Base-by-base conservation (phyloP, 345 rosid genomes). In the Acer negundo region DNA sequence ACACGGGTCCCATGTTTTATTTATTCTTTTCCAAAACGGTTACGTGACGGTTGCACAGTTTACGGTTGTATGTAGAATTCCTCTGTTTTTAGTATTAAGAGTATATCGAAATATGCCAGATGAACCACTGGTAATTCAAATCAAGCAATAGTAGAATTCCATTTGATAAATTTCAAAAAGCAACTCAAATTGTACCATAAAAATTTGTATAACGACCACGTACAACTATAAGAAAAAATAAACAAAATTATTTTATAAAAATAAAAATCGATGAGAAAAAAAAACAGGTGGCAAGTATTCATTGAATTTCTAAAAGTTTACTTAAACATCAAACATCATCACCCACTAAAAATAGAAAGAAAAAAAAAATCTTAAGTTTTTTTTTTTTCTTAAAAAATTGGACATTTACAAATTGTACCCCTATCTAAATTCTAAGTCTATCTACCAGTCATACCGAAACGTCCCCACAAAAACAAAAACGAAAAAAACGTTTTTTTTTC, bases 391-490 rank as follows among this genome's bases (percentile, higher is more conserved):
- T 10, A 15, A 62, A 28, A 15, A 8, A 56, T 12, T 75, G 24
- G 16, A 7, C 70, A 77, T 70, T 59, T 78, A 75, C 82, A 78
- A 51, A 40, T 35, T 67, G 61, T 7, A 65, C 62, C 74, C 10
- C 49, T 3, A 59, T 20, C 26, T 59, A 59, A 7, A n/a, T n/a
- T 22, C 10, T 9, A n/a, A 1, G 20, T 13, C 51, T 75, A 79
- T 58, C 87, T 17, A 81, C 81, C 85, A n/a, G 86, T 87, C 90
- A 82, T 81, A 75, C 73, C 22, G 26, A 72, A 62, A 17, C 46
- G 26, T 51, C 69, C 35, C 46, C 7, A 9, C 0, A 42, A 40
- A 59, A 71, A 73, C 17, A n/a, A 20, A 12, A 7, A 9, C 17
- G 56, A n/a, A 11, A 7, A 17, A n/a, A 56, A 42, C 10, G 6